A percentile compares a stretch with the other conserved stretches of the same genome.
Conservation (phyloP, 257 asterid genomes). For the Parsonsia alboflavescens region DNA sequence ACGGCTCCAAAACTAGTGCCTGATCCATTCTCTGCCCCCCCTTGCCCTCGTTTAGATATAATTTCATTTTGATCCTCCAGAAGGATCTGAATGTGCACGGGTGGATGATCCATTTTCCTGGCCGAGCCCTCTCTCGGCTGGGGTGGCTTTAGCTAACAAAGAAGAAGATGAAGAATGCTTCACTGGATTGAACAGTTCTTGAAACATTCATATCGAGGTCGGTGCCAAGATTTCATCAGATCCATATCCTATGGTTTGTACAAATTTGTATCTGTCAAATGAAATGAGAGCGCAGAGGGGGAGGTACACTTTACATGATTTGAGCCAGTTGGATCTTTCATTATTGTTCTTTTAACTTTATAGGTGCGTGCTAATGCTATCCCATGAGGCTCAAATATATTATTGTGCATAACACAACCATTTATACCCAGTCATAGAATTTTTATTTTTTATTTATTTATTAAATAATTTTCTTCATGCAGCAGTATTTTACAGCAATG, state of each 20-base stretch:
- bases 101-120: not conserved
- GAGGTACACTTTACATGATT: not conserved
- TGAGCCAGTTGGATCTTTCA: slow-evolving; percentile 3
- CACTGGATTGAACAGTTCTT: not conserved
- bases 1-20: not conserved
- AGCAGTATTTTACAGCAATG: not conserved
- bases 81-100: not conserved
- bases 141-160: no score
- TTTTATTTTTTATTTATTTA: not conserved
- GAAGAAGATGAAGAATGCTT: not conserved
- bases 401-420: not conserved
- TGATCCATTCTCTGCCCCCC: not conserved
- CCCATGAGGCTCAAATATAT: not conserved
- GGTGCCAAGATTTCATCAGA: not conserved
- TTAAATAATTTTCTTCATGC: no score
- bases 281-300: not conserved
- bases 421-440: not conserved
- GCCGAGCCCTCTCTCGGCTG: not conserved
- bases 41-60: not conserved
- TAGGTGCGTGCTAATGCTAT: not conserved
- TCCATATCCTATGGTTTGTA: not conserved
- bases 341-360: not conserved
- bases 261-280: no score
- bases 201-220: not conserved
- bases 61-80: not conserved